Evolutionary conservation across 371 early-diverging fungal species (phyloP).

Genomic region (Mucor plumbeus): DNA sequence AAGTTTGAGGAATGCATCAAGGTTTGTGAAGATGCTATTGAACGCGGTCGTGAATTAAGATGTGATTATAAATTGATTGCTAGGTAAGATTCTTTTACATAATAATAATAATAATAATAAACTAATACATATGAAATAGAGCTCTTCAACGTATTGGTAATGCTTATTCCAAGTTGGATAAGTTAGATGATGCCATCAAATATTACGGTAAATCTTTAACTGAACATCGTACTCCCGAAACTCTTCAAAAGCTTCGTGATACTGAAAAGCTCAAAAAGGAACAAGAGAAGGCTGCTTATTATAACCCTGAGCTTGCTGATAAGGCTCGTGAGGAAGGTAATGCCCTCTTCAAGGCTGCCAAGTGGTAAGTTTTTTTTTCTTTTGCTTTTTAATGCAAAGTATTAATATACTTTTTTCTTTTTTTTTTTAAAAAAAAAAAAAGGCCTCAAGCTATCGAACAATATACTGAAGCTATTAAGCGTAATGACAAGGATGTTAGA

Average conservation of each 20-base stretch:
- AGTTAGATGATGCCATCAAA: conserved; percentile 87
- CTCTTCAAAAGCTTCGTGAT: conserved; percentile 88
- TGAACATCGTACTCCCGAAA: conserved; percentile 95
- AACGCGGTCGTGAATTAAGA: conserved; percentile 87
- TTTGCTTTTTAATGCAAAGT: too few relatives aligned
- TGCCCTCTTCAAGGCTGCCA: conserved; percentile 87
- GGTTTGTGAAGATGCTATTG: conserved; percentile 91
- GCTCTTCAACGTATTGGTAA: conserved; percentile 93
- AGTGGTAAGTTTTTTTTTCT: conserved; percentile 54
- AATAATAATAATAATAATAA: too few relatives aligned
- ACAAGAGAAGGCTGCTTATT: conserved; percentile 86
- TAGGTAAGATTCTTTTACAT: conserved; percentile 49
- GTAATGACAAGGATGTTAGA: conserved; percentile 89
- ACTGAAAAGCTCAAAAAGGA: conserved; percentile 84
- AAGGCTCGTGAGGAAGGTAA: conserved; percentile 95
- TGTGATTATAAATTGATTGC: conserved; percentile 96
- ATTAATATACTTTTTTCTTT: background rate
- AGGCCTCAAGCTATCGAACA: conserved; percentile 88
- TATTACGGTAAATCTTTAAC: conserved; percentile 92
- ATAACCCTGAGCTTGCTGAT: conserved; percentile 82
- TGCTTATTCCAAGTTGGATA: conserved; percentile 82
- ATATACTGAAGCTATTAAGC: conserved; percentile 97
- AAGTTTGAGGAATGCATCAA: conserved; percentile 92
- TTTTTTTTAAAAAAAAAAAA: too few relatives aligned
- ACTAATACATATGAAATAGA: conserved; percentile 32